Percentiles rank a stretch among this genome's conserved stretches.
Conservation (phyloP, 2,329 filamentous ascomycete genomes). For the Curvularia sp. region DNA sequence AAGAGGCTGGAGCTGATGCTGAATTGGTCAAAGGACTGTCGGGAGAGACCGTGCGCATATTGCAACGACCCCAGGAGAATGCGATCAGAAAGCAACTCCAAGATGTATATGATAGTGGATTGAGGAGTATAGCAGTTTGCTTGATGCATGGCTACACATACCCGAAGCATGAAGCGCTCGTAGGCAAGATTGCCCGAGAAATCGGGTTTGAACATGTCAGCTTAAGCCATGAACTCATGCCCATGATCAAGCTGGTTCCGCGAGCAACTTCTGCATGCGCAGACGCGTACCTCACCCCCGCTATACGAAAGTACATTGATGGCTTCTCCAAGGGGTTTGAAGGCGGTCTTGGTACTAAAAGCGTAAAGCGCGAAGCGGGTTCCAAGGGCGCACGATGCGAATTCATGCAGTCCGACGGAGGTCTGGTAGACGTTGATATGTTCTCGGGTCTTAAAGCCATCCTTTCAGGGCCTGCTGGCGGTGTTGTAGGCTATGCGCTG, state of each 20-base stretch:
- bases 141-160: conserved; percentile 94
- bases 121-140: conserved; percentile 85
- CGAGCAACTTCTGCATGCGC: conserved; percentile 78
- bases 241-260: conserved; percentile 84
- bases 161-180: conserved; percentile 79
- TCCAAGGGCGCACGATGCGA: conserved; percentile 80
- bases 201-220: conserved; percentile 86
- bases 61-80: conserved; percentile 66
- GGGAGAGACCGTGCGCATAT: conserved; percentile 75
- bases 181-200: conserved; percentile 77
- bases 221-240: conserved; percentile 81
- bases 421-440: conserved; percentile 72
- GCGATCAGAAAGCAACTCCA: conserved; percentile 67
- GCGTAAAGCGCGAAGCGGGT: conserved; percentile 70
- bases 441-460: conserved; percentile 89
- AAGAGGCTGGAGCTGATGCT: conserved; percentile 54
- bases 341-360: conserved; percentile 78
- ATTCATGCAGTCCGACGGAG: conserved; percentile 91
- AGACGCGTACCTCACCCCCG: conserved; percentile 80
- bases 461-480: conserved; percentile 87
- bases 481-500: conserved; percentile 89
- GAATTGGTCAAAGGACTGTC: conserved; percentile 74
- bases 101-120: conserved; percentile 71
- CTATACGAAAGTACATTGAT: conserved; percentile 77
- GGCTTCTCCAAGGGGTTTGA: conserved; percentile 82